phyloP scores from a whole-genome alignment of 352 stramenopile genomes.

The Pythium dissotocum region DNA sequence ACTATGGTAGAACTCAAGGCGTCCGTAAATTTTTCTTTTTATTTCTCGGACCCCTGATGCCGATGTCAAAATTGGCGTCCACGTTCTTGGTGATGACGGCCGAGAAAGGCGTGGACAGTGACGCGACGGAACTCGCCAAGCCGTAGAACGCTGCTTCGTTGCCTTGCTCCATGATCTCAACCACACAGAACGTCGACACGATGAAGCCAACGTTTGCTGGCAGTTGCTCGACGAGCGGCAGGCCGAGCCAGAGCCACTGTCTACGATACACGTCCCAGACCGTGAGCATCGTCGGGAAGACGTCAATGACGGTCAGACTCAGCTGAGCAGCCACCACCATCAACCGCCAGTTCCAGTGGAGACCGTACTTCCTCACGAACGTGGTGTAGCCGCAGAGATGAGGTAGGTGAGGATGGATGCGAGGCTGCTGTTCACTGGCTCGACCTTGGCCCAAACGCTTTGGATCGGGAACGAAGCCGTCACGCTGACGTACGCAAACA shows the following conservation, averaged over 20 bases:
- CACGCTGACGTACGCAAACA: constrained; percentile 28
- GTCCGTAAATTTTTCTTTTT: too few species aligned
- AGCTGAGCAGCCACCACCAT: constrained; percentile 26
- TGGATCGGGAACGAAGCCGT: constrained; percentile 31
- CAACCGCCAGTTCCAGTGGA: constrained; percentile 31
- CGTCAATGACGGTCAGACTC: constrained; percentile 27
- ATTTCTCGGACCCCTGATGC: neutral
- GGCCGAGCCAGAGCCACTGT: constrained; percentile 33
- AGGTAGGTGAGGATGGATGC: constrained; percentile 23
- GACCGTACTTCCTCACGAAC: constrained; percentile 21
- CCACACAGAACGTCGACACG: constrained; percentile 30
- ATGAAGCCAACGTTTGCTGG: constrained; percentile 29
- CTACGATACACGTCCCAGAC: constrained; percentile 32
- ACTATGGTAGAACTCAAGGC: too few species aligned
- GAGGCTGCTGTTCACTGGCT: constrained; percentile 32
- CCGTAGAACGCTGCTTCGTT: constrained; percentile 39
- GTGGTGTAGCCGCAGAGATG: constrained; percentile 11
- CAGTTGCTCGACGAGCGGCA: constrained; percentile 31
- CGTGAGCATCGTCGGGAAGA: constrained; percentile 30
- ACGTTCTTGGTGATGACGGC: constrained; percentile 34
- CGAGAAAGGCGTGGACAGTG: constrained; percentile 31
- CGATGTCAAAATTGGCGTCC: constrained; percentile 31
- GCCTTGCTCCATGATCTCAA: constrained; percentile 35
- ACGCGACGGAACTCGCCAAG: constrained; percentile 24
- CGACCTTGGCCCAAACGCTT: constrained; percentile 31